Base-by-base conservation (phyloP, 2,329 filamentous ascomycete genomes). In the Alternaria viburni region DNA sequence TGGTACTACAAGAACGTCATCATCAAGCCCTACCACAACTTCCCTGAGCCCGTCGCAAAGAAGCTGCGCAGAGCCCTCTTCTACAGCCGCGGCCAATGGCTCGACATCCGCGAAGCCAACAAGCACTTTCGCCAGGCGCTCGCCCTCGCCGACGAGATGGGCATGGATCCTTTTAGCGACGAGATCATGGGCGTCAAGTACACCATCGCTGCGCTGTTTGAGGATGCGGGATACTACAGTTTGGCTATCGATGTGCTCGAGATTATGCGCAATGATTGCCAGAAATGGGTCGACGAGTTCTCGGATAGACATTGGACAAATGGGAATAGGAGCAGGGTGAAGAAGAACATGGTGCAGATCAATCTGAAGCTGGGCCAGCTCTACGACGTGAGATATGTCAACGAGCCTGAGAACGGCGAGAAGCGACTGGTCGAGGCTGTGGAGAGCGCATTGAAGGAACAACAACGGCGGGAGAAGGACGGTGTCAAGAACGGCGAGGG, bases 151-250 rank as follows among this genome's bases (percentile, higher is more conserved):
- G 83, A 89, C 54, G 89, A 93, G 73, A 76, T 91, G 54, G 89
- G 89, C 0, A 88, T 99, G 83, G 93, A 98, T 75, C 93, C 92
- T 0, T 96, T 94, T 77, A 94, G 92, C 5, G 92, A 97, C 71
- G 94, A 97, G 77, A 90, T 97, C 32, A 86, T 97, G 70, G 96
- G 96, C 9, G 89, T 98, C 56, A 93, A 93, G 75, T 90, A 98
- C 54, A 89, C 94, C 76, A 85, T 97, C 9, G 89, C 93, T 1
- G 86, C 86, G 10, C 89, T 97, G 85, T 85, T 97, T 66, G 93
- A 97, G 80, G 90, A 91, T 74, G 87, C 92, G 15, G 86, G 89
- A 30, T 88, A 91, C 72, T 89, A 89, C 74, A 84, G 87, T 21
- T 87, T 89, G 61, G 89, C 93, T 0, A 89, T 92, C 61, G 87